Percentiles rank a stretch among this genome's conserved stretches.
phyloP scores from a whole-genome alignment of 225 moss, liverwort and hornwort genomes.

The Pleurozium schreberi region DNA sequence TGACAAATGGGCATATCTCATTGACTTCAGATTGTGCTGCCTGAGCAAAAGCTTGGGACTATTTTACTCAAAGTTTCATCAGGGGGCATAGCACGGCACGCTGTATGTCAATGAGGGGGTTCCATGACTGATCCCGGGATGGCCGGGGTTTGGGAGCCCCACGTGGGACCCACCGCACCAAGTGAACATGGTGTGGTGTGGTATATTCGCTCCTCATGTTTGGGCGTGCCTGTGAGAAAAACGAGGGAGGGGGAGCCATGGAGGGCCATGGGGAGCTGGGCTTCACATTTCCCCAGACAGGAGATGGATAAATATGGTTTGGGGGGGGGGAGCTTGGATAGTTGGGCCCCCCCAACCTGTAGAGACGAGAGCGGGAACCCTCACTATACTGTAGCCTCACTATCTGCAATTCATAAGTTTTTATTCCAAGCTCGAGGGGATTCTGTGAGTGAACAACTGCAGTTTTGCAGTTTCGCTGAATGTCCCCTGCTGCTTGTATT shows the following conservation, averaged over 20 bases:
- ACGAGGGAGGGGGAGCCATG: background rate
- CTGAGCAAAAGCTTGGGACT: no score
- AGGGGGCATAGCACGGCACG: background rate
- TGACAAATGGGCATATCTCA: background rate
- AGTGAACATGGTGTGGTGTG: background rate
- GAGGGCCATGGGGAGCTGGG: background rate
- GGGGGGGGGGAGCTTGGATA: background rate
- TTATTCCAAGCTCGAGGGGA: background rate
- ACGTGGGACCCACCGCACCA: accelerated
- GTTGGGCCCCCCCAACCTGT: background rate
- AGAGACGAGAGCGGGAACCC: background rate
- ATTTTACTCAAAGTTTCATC: background rate
- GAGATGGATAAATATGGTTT: background rate
- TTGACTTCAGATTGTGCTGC: background rate
- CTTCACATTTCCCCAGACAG: background rate
- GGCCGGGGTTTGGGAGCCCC: background rate
- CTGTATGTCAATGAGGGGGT: background rate
- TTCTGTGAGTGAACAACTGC: background rate
- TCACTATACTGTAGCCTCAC: no score
- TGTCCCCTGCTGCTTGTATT: background rate
- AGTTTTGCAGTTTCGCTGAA: background rate
- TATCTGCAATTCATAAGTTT: background rate
- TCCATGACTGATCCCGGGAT: background rate
- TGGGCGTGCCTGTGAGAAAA: background rate
- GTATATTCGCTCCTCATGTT: background rate